Base-by-base conservation (phyloP, 352 stramenopile genomes). In the Globisporangium perplexum region DNA sequence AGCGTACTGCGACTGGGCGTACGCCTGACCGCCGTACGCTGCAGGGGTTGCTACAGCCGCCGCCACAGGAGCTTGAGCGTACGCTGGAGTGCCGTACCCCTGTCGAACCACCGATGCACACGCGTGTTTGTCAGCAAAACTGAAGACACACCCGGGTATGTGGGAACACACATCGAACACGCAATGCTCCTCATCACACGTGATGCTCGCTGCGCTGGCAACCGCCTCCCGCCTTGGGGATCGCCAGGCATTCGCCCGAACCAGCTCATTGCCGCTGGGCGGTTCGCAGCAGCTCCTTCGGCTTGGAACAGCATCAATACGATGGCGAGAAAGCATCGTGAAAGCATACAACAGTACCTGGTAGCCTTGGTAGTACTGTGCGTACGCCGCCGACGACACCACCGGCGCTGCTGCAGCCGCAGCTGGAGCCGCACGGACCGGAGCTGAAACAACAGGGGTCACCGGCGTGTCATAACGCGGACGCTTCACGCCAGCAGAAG, bases 321-420 rank as follows among this genome's bases (percentile, higher is more conserved):
- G 23, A 36, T 48, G 42, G 10, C 36, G 48, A 50, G 36, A 24
- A 56, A 33, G 30, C 60, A 52, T 22, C 45, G 42, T 56, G 35
- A 52, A 47, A 66, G 55, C 50, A 28, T 35, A 26, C 2, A 28
- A 46, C 63, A 48, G 69, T 90, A 90, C 80, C 78, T 88, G 80
- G 45, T 88, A 88, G 71, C 74, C 71, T 70, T 88, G 77, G 60
- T 88, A 88, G 63, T 89, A 90, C 48, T 77, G 66, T 8, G 65
- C 63, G 51, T 81, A 81, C 46, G 68, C 60, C 5, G 61, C 53
- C 1, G 65, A 47, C 7, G 58, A 47, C n/a, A 71, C 48, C 50
- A 69, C 71, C 54, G 66, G 55, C 36, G 69, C 43, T 35, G 67
- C 50, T 20, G 69, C 53, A 17, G 53, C 45, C 7, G 57, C 58